These are phyloP conservation scores for Pleurotus cornucopiae DNA, from an alignment of 768 basidiomycete genomes.

Conservation along the genomic window DNA sequence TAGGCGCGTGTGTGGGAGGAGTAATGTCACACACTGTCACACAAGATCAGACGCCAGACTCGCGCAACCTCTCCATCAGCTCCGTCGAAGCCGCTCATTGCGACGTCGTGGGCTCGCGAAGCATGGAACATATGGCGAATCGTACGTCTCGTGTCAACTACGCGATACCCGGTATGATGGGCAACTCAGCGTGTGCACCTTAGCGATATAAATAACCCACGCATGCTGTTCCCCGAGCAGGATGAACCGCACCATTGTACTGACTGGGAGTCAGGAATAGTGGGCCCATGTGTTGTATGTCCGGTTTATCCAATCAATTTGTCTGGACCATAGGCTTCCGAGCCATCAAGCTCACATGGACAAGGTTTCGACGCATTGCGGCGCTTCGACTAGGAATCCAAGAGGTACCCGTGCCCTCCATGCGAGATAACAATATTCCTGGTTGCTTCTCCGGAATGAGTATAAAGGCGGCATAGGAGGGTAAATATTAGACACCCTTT, in stretches of 20 bases:
- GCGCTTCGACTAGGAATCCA: background rate
- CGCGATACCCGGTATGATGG: background rate
- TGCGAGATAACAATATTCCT: background rate
- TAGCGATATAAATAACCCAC: background rate
- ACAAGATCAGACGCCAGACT: too few species aligned
- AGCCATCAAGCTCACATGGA: background rate
- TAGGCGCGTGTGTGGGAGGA: too few species aligned
- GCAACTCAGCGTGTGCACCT: background rate
- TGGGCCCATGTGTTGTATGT: background rate
- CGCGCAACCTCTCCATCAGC: too few species aligned
- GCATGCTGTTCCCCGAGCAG: background rate
- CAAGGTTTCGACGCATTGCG: too few species aligned
- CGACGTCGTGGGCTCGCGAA: background rate
- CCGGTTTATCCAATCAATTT: background rate
- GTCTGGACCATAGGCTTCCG: background rate
- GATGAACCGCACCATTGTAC: background rate
- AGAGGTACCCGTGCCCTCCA: background rate
- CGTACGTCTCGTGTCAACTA: background rate
- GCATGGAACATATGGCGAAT: background rate
- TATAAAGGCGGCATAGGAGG: background rate
- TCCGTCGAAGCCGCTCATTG: too few species aligned
- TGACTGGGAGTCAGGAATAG: background rate
- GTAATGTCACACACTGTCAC: too few species aligned
- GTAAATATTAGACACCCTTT: background rate
- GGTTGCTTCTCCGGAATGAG: background rate